Evolutionary conservation across 768 basidiomycete genomes (phyloP), one percentile per base, ranked within the genome.

Genomic region (Phlebiopsis flavidoalba): DNA sequence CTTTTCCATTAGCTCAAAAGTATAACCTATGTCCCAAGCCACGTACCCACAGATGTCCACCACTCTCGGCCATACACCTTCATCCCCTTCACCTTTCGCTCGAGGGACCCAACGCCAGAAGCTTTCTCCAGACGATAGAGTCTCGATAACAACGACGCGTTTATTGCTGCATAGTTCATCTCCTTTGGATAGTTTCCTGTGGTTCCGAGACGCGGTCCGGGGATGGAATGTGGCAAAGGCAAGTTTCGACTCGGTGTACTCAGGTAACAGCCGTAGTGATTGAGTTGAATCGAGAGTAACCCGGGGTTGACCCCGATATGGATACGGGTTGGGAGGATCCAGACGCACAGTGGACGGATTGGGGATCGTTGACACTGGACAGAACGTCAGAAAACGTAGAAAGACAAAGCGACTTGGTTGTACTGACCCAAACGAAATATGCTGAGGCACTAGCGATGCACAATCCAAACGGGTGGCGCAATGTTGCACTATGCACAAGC

Each of bases 91-190:
- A 58, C 76, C 72, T 58, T 78, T 80, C 3, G 90, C 89, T 53
- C 79, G 82, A 36, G 91, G 91, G 17, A 93, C 88, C 72, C 88
- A 92, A 48, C 91, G 80, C 91, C 90, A 93, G 60, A 77, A 79
- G 52, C 76, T 79, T 40, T 78, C 75, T 15, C 83, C 83, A n/a
- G 76, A 78, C 4, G 83, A 76, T 4, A 78, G 74, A 8, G 79
- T 84, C 74, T 93, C 91, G 36, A 92, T 77, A 1, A 92, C 88
- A 66, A 93, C 77, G 26, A 31, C 26, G 56, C 91, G 88, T 70
- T 86, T 88, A 1, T 87, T 83, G 5, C 83, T 76, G 52, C 77
- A 77, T 0, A 77, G 73, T 43, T 80, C 78, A n/a, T 79, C 77
- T 40, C 78, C 74, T 11, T 78, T 67, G 24, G 76, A 80, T 53